Evolutionary conservation across 495 filamentous ascomycete genomes (phyloP).

Genomic region (Geoglossum glabrum): DNA sequence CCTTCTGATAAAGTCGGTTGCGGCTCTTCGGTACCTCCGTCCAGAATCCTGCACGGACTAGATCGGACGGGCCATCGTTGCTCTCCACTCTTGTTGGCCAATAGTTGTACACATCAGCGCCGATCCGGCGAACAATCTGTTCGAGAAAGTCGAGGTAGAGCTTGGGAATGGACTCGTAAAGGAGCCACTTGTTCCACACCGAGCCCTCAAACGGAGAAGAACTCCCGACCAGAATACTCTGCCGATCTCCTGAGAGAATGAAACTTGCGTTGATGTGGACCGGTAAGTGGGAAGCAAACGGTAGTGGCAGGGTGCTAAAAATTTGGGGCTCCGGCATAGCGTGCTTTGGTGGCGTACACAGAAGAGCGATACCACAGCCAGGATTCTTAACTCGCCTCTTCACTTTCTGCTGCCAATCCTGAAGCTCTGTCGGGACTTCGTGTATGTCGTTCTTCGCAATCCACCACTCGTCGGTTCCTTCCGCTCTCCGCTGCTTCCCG

Average conservation of each 20-base stretch:
- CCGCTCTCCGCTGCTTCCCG: not conserved
- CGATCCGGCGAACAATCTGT: slow-evolving; percentile 10
- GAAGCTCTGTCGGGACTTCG: slow-evolving; percentile 3
- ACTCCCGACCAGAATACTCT: slow-evolving; percentile 9
- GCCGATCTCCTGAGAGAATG: slow-evolving; percentile 18
- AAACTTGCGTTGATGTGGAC: slow-evolving; percentile 17
- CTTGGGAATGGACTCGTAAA: slow-evolving; percentile 13
- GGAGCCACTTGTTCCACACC: slow-evolving; percentile 23
- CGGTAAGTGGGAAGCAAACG: slow-evolving; percentile 14
- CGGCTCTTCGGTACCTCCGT: slow-evolving; percentile 1
- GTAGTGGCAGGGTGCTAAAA: slow-evolving; percentile 19
- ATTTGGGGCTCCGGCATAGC: slow-evolving; percentile 3
- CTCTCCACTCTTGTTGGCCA: slow-evolving; percentile 17
- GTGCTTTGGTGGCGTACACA: slow-evolving; percentile 1
- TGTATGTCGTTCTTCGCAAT: slow-evolving; percentile 12
- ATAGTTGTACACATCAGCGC: slow-evolving; percentile 14
- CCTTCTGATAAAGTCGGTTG: slow-evolving; percentile 6
- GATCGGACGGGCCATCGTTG: slow-evolving; percentile 7
- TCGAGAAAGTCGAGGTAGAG: slow-evolving; percentile 20
- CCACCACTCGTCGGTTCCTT: slow-evolving; percentile 11
- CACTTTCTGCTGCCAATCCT: not conserved
- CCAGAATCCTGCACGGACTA: slow-evolving; percentile 7
- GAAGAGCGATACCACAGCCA: slow-evolving; percentile 19
- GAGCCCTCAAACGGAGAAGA: slow-evolving; percentile 3
- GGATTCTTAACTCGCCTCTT: slow-evolving; percentile 14